Evolutionary conservation across 164 flowering plant species (phyloP).

Genomic region (Nymphaea thermarum): DNA sequence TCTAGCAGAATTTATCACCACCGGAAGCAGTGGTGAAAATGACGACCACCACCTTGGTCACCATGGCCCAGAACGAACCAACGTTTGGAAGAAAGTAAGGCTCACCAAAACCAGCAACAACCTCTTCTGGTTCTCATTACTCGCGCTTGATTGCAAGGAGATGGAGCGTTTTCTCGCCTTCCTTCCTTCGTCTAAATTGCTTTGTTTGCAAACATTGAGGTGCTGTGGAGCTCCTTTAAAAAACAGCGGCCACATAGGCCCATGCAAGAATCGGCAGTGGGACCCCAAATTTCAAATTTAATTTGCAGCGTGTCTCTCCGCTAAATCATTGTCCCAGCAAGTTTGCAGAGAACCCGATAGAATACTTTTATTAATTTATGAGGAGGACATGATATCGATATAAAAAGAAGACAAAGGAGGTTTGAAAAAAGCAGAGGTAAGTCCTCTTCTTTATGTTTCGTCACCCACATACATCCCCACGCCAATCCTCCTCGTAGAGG

Average conservation of each 20-base stretch:
- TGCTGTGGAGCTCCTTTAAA: background rate
- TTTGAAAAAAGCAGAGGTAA: background rate
- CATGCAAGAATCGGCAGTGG: background rate
- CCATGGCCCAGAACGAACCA: no score
- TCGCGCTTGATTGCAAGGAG: background rate
- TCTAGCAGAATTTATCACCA: no score
- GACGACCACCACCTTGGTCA: no score
- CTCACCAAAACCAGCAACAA: background rate
- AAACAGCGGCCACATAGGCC: background rate
- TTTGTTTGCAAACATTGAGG: background rate
- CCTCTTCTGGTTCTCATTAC: background rate
- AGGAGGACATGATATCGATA: background rate
- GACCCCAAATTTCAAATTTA: background rate
- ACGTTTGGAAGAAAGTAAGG: background rate
- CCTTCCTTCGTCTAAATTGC: background rate
- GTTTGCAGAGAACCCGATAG: background rate
- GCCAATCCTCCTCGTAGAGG: slow-evolving; percentile 31
- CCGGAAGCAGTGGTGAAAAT: no score
- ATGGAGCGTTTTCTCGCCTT: background rate
- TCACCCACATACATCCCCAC: slow-evolving; percentile 10
- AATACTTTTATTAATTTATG: background rate
- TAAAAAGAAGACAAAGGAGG: background rate
- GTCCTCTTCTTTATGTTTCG: background rate
- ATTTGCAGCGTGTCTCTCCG: background rate
- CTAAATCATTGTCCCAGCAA: background rate